Evolutionary conservation across 73 alveolate genomes (phyloP).

Genomic region (Breviolum minutum): DNA sequence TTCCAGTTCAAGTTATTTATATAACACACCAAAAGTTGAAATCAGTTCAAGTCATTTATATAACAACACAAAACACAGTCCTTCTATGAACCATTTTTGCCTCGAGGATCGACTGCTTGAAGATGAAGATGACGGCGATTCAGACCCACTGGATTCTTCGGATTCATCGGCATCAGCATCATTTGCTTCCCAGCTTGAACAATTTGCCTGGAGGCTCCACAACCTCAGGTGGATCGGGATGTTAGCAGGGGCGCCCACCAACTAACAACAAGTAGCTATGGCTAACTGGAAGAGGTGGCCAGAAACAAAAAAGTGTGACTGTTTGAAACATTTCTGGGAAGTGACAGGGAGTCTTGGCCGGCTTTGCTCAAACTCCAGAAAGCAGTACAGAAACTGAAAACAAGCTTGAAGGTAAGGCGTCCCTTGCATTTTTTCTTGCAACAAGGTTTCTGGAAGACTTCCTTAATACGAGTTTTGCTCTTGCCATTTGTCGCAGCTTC

Average conservation of each 20-base stretch:
- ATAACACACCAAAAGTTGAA: background rate
- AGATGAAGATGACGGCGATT: background rate
- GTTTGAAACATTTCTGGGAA: background rate
- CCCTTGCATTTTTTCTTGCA: background rate
- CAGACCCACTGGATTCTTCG: background rate
- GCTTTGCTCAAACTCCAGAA: slow-evolving; percentile 14
- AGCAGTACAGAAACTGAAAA: background rate
- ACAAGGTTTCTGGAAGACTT: background rate
- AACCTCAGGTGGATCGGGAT: background rate
- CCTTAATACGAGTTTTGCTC: background rate
- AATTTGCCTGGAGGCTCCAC: background rate
- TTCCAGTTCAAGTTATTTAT: too few relatives aligned
- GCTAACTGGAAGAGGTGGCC: too few relatives aligned
- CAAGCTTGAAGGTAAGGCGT: background rate
- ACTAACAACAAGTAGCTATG: background rate
- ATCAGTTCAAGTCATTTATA: background rate
- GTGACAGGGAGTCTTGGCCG: slow-evolving; percentile 3
- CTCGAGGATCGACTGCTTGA: background rate
- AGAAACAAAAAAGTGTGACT: too few relatives aligned
- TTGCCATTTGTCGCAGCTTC: background rate
- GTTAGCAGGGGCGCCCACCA: background rate
- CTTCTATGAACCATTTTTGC: slow-evolving; percentile 16
- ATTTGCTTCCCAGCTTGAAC: background rate
- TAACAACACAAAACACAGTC: background rate
- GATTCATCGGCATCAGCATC: background rate